A percentile compares a stretch with the other conserved stretches of the same genome.
Conservation (phyloP, 177 flowering plant species). For the Vitis hybrid region DNA sequence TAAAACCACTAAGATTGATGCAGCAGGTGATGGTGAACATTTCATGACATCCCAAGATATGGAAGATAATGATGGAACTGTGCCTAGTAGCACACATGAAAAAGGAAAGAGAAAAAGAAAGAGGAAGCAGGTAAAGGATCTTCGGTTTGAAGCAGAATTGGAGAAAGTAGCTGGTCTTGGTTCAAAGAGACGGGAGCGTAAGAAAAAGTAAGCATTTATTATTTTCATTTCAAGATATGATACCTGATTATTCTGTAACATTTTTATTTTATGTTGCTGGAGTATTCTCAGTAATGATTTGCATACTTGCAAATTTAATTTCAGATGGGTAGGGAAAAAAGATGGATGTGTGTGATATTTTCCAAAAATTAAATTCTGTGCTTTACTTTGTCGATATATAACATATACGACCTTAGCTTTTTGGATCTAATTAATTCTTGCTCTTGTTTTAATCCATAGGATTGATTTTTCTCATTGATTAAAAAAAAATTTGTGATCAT, state of each 20-base stretch:
- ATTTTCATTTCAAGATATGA: background rate
- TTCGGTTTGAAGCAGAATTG: constrained; percentile 40
- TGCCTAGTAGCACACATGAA: constrained; percentile 16
- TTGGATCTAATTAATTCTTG: too few species aligned
- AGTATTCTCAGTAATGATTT: background rate
- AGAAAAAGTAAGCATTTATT: constrained; percentile 50
- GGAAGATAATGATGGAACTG: constrained; percentile 22
- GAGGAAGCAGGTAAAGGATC: constrained; percentile 55
- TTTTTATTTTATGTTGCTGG: background rate
- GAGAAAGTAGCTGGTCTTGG: constrained; percentile 22
- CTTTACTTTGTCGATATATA: too few species aligned
- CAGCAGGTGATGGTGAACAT: constrained; percentile 21
- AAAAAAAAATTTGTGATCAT: too few species aligned
- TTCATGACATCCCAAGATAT: constrained; percentile 7
- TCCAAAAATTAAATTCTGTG: too few species aligned
- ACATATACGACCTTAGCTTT: too few species aligned
- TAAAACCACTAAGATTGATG: constrained; percentile 14
- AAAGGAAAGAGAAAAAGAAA: constrained; percentile 61
- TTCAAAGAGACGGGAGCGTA: constrained; percentile 54
- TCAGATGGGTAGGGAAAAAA: too few species aligned
- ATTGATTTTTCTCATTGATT: too few species aligned
- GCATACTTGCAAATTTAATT: background rate
- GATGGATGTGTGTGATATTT: too few species aligned
- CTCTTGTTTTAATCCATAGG: too few species aligned
- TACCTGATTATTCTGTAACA: background rate